phyloP scores from a whole-genome alignment of 23 red algal species.

The Gracilariopsis chorda region DNA sequence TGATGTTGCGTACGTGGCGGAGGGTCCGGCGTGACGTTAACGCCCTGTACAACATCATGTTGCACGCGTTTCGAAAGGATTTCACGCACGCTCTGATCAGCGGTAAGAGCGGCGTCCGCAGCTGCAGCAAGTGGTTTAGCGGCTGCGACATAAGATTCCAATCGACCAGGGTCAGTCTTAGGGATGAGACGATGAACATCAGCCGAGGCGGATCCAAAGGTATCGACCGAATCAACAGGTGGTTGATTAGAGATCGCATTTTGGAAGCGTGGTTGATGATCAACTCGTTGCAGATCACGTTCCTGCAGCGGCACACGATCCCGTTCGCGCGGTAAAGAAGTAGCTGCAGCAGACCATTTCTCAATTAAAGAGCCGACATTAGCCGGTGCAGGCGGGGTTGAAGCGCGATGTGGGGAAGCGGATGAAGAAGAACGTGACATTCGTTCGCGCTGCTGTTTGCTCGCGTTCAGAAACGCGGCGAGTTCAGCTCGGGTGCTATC shows the following conservation, averaged over 20 bases:
- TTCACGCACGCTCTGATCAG: neutral
- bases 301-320: conserved; percentile 49
- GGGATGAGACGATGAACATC: conserved; percentile 36
- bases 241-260: no score
- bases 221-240: conserved; percentile 28
- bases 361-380: conserved; percentile 48
- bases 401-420: neutral
- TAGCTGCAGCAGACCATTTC: conserved; percentile 12
- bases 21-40: neutral
- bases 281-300: conserved; percentile 35
- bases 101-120: neutral
- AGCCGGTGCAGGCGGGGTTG: neutral
- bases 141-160: neutral
- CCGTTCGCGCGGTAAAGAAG: neutral
- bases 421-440: neutral
- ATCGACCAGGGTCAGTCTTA: conserved; percentile 44
- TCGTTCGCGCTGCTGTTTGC: neutral
- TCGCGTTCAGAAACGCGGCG: conserved; percentile 28
- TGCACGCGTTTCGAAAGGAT: neutral
- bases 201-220: conserved; percentile 48
- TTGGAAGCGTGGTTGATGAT: no score
- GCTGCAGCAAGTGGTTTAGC: neutral
- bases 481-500: conserved; percentile 20
- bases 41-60: neutral
- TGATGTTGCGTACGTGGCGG: neutral